phyloP scores from a whole-genome alignment of 768 basidiomycete genomes.

The Termitomyces sp. region DNA sequence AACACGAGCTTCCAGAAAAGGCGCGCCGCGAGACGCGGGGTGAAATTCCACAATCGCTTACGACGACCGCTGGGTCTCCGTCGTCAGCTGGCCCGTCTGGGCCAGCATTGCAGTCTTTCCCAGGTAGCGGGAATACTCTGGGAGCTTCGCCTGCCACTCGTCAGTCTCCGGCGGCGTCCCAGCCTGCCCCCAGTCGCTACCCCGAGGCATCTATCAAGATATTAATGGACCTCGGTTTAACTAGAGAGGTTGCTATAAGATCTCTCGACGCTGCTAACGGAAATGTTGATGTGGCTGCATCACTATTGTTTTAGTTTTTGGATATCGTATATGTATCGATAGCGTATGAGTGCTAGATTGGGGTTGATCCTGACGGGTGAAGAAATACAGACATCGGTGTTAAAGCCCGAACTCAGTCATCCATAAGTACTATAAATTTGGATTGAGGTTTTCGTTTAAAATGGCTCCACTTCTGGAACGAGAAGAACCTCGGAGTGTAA shows the following conservation, averaged over 20 bases:
- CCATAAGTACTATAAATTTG: too few species aligned
- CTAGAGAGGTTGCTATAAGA: conserved; percentile 73
- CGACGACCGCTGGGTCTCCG: conserved; percentile 12
- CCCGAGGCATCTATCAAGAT: conserved; percentile 62
- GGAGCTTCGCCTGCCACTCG: conserved; percentile 38
- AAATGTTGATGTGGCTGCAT: conserved; percentile 85
- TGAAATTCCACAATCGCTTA: conserved; percentile 23
- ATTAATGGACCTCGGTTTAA: conserved; percentile 75
- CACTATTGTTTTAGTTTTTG: conserved; percentile 65
- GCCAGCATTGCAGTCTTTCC: conserved; percentile 41
- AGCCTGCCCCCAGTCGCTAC: conserved; percentile 27
- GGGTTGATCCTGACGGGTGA: neutral
- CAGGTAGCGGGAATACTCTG: conserved; percentile 65
- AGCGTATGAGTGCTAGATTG: conserved; percentile 14
- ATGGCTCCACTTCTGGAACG: too few species aligned
- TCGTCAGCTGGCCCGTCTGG: conserved; percentile 11
- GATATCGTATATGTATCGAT: conserved; percentile 17
- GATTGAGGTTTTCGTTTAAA: too few species aligned
- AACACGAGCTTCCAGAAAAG: conserved; percentile 91
- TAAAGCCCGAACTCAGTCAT: too few species aligned
- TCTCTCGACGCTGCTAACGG: conserved; percentile 78
- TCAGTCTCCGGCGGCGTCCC: conserved; percentile 19
- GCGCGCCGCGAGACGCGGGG: conserved; percentile 36
- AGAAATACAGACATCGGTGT: neutral
- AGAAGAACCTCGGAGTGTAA: too few species aligned